Evolutionary conservation across 371 early-diverging fungal genomes (phyloP).

Genomic region (Synchytrium microbalum): DNA sequence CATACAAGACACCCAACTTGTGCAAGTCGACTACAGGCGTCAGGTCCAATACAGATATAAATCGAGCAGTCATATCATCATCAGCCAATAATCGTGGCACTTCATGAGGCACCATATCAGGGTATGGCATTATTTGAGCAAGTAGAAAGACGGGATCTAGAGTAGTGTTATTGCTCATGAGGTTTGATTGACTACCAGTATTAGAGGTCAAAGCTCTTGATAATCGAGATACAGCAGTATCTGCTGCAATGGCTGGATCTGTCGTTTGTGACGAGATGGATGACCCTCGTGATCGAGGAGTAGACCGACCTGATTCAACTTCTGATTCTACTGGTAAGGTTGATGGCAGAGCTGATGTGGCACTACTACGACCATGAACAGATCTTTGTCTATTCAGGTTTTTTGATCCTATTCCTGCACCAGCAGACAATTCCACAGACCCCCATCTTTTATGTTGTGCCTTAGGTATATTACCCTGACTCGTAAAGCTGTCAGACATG

Average conservation of each 20-base stretch:
- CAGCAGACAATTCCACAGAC: not conserved
- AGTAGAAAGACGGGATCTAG: slow-evolving; percentile 43
- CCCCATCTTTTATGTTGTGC: not conserved
- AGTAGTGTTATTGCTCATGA: too few relatives aligned
- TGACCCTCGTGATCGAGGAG: not conserved
- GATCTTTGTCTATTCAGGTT: not conserved
- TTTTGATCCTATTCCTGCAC: not conserved
- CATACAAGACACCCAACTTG: slow-evolving; percentile 90
- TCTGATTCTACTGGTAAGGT: not conserved
- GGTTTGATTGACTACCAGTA: not conserved
- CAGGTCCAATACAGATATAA: slow-evolving; percentile 73
- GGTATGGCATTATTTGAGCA: slow-evolving; percentile 57
- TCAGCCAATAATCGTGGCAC: slow-evolving; percentile 59
- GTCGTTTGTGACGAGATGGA: not conserved
- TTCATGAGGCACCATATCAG: slow-evolving; percentile 35
- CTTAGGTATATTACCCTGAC: too few relatives aligned
- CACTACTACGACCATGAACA: not conserved
- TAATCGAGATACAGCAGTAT: not conserved
- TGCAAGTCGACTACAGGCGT: slow-evolving; percentile 88
- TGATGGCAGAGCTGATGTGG: not conserved
- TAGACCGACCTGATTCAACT: not conserved
- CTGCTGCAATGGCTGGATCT: too few relatives aligned
- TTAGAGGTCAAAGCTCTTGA: not conserved
- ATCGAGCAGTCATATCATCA: slow-evolving; percentile 66
- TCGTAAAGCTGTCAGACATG: not conserved